Base-by-base conservation (phyloP, 179 eudicot genomes). In the Carnegiea gigantea region DNA sequence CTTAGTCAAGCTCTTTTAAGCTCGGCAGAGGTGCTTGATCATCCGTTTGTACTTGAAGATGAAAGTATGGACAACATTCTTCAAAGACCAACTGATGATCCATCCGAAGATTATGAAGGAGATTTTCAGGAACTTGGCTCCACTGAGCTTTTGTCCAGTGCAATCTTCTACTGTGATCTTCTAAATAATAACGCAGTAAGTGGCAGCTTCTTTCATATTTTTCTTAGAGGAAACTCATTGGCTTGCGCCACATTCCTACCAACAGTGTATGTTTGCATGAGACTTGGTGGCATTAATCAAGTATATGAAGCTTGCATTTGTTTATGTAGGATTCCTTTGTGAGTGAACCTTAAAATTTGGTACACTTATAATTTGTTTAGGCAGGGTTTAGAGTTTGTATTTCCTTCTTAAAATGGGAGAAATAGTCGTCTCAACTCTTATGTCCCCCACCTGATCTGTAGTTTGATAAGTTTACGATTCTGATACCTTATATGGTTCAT, bases 141-240 rank as follows among this genome's bases (percentile, higher is more conserved):
- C 62, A 79, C 83, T 14, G 86, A 84, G 70, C 51, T 36, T 80
- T 77, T 84, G 76, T 80, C 81, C 8, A 53, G 70, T 73, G 86
- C 83, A 33, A 74, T 84, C 62, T 77, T 80, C 76, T 80, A 64
- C 78, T 71, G 82, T 70, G 86, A 84, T 77, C 76, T 84, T 49
- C 67, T 80, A 77, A 84, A 80, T 68, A 79, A 73, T 15, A 77
- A 80, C 54, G 75, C 76, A 11, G 86, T 84, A 80, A 84, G 83
- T 83, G 30, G 13, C 26, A 40, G 38, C 75, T 84, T 23, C 30
- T 71, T 60, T 3, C 40, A 5, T 7, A 13, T 6, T 48, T 54
- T 71, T 57, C 38, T 30, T 54, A 11, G 48, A 4, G 30, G 72
- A 49, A 79, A 21, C 18, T 70, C 26, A 9, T 46, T 83, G 54